These are phyloP conservation scores for Allium fistulosum DNA, from an alignment of 106 monocot species.

Conservation along the genomic window DNA sequence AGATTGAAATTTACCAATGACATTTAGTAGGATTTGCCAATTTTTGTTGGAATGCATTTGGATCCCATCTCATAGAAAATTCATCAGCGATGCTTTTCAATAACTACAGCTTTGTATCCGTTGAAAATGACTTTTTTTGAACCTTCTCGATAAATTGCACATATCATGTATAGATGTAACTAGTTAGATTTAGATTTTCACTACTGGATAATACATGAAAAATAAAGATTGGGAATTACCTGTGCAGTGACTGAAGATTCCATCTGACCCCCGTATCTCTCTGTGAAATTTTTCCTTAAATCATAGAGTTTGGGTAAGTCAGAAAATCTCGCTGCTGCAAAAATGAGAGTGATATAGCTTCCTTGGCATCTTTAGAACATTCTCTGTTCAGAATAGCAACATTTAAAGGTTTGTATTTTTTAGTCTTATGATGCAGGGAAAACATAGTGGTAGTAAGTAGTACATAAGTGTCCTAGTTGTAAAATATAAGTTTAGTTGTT, in stretches of 20 bases:
- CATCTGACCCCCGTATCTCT: constrained; percentile 43
- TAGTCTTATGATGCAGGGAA: not conserved
- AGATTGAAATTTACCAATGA: constrained; percentile 22
- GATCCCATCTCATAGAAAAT: constrained; percentile 53
- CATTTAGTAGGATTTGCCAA: constrained; percentile 11
- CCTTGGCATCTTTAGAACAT: constrained; percentile 64
- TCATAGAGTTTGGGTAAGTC: constrained; percentile 77
- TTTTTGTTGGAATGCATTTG: constrained; percentile 20
- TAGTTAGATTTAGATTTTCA: not conserved
- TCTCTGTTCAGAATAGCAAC: constrained; percentile 31
- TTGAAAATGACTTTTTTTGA: constrained; percentile 45
- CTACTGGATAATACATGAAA: not conserved
- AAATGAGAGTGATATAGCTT: constrained; percentile 68
- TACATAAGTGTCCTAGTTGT: not conserved
- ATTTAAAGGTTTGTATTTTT: no score
- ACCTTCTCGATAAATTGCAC: constrained; percentile 56
- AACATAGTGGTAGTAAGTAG: not conserved
- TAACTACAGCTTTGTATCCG: constrained; percentile 48
- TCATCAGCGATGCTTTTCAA: constrained; percentile 72
- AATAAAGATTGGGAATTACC: constrained; percentile 26
- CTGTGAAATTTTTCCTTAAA: constrained; percentile 43
- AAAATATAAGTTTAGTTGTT: not conserved
- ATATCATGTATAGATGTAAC: not conserved
- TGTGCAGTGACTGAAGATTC: constrained; percentile 51
- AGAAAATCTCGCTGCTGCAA: constrained; percentile 84